Percentiles rank a stretch among this genome's conserved stretches.
Evolutionary conservation across 306 rosid genomes (phyloP).

Genomic region (Cucurbita ficifolia): DNA sequence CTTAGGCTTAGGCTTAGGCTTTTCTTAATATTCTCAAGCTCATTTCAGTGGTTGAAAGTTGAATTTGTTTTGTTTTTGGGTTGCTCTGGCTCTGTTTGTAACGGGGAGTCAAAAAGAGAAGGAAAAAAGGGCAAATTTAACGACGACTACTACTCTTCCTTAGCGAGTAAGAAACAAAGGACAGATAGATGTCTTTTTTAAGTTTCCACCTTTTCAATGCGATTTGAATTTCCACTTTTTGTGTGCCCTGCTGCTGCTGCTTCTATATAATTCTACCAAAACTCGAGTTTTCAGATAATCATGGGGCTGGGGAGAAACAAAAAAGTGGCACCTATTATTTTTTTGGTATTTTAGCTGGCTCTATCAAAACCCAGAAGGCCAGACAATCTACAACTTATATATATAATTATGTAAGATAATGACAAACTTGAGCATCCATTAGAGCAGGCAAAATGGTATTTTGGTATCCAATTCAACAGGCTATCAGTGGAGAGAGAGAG

Average conservation of each 20-base stretch:
- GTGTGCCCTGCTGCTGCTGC: neutral
- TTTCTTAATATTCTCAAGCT: conserved; percentile 5
- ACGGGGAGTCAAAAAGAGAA: neutral
- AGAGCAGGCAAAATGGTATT: neutral
- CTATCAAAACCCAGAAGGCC: neutral
- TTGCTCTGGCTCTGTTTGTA: neutral
- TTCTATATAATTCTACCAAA: neutral
- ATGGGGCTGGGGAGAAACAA: neutral
- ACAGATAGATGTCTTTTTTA: neutral
- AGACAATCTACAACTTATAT: neutral
- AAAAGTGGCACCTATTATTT: neutral
- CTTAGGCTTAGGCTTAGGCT: neutral
- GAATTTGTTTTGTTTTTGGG: conserved; percentile 2
- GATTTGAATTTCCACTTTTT: neutral
- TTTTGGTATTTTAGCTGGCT: neutral
- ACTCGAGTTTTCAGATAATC: neutral
- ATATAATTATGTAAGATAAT: neutral
- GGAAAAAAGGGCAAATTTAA: neutral
- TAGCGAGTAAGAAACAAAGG: neutral
- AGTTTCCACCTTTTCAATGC: neutral
- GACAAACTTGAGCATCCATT: neutral
- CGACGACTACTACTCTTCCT: neutral
- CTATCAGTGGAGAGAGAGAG: neutral
- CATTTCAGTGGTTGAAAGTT: neutral
- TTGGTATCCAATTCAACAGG: neutral